These are phyloP conservation scores for Recurvomyces mirabilis DNA, from an alignment of 495 filamentous ascomycete genomes.

Conservation along the genomic window DNA sequence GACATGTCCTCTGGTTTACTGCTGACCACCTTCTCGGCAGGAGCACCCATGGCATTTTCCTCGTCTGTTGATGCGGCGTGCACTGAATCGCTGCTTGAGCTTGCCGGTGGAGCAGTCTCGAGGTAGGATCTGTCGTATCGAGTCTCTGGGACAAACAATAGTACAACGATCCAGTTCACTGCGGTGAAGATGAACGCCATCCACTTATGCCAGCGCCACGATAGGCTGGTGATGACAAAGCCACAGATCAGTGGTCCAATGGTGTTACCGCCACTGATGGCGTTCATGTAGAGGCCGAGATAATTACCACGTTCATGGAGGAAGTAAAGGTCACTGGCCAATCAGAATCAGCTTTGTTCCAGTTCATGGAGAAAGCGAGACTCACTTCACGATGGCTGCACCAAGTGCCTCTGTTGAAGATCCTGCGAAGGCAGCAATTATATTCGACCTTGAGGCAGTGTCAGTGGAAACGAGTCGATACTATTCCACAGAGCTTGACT, in stretches of 20 bases:
- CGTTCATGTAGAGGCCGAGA: slow-evolving; percentile 28
- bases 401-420: slow-evolving; percentile 27
- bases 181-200: slow-evolving; percentile 25
- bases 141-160: slow-evolving; percentile 29
- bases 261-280: slow-evolving; percentile 27
- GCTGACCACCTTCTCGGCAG: slow-evolving; percentile 13
- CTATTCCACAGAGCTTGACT: too few species aligned
- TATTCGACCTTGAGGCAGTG: too few species aligned
- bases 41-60: slow-evolving; percentile 1
- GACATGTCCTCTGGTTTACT: slow-evolving; percentile 1
- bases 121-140: slow-evolving; percentile 21
- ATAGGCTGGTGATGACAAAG: slow-evolving; percentile 20
- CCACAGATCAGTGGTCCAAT: slow-evolving; percentile 29
- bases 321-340: too few species aligned
- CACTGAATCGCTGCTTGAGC: not conserved
- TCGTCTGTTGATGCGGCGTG: slow-evolving; percentile 7
- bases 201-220: slow-evolving; percentile 30
- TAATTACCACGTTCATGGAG: slow-evolving; percentile 24
- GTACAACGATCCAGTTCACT: slow-evolving; percentile 26
- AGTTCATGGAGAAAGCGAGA: too few species aligned
- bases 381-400: slow-evolving; percentile 27
- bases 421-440: slow-evolving; percentile 28
- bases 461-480: too few species aligned
- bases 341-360: too few species aligned
- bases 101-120: not conserved